phyloP scores from a whole-genome alignment of 2,329 filamentous ascomycete genomes.

The Cladophialophora psammophila region DNA sequence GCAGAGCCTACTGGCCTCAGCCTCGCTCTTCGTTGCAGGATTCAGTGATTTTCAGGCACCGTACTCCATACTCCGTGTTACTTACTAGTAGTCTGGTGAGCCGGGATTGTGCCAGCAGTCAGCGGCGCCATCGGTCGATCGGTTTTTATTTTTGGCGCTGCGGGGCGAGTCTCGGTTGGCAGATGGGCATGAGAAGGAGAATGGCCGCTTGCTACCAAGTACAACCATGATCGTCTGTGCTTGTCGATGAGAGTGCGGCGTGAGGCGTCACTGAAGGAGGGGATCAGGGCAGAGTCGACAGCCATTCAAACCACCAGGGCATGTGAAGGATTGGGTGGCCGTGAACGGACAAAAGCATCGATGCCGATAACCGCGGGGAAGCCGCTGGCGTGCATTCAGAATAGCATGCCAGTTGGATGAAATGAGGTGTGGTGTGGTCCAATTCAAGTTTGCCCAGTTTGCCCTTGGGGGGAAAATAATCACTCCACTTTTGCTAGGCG shows the following conservation, averaged over 20 bases:
- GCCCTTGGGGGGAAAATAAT: neutral
- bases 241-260: neutral
- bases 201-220: conserved; percentile 1
- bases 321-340: neutral
- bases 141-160: conserved; percentile 12
- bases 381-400: neutral
- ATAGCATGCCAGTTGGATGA: neutral
- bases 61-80: neutral
- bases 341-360: neutral
- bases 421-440: neutral
- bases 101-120: neutral
- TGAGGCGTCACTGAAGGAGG: neutral
- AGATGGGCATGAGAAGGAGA: neutral
- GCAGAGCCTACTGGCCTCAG: neutral
- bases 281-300: neutral
- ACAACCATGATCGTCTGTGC: neutral
- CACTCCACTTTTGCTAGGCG: neutral
- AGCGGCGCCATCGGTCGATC: conserved; percentile 2
- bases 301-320: neutral
- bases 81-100: neutral
- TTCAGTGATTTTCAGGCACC: neutral
- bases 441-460: neutral
- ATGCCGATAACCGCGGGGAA: conserved; percentile 2
- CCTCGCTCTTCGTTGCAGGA: neutral
- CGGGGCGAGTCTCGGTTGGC: conserved; percentile 7